Conservation (phyloP, 1,139 yeast genomes). For the Debaryomycetaceae sp. region DNA sequence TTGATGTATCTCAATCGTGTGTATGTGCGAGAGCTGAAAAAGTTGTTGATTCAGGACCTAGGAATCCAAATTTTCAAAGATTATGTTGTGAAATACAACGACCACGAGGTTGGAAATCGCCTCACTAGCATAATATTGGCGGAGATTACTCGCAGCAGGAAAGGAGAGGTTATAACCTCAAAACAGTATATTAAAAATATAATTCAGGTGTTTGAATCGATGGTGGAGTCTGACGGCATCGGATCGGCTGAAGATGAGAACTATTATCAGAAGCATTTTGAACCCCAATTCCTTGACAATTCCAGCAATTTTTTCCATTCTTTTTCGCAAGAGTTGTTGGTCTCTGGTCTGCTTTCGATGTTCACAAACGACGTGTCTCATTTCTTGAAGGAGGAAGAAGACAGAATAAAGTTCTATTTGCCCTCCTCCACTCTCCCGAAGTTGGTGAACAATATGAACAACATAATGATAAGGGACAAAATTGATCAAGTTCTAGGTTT, state of each 20-base stretch:
- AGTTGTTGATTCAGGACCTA: conserved; percentile 68
- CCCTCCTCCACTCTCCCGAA: conserved; percentile 55
- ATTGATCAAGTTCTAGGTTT: conserved; percentile 46
- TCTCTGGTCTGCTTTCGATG: conserved; percentile 41
- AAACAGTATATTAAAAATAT: conserved; percentile 58
- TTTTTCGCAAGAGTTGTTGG: conserved; percentile 42
- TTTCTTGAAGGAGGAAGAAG: conserved; percentile 58
- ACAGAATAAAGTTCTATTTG: conserved; percentile 51
- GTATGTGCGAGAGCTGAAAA: conserved; percentile 69
- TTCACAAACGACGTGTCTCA: conserved; percentile 54
- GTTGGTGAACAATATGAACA: conserved; percentile 54
- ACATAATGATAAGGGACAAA: conserved; percentile 59
- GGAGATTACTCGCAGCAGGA: conserved; percentile 59
- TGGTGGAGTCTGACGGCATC: conserved; percentile 38
- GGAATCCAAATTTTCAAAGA: conserved; percentile 63
- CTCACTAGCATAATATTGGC: conserved; percentile 50
- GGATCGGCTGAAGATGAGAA: conserved; percentile 43
- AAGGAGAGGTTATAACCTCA: conserved; percentile 56
- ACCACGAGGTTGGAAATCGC: conserved; percentile 49
- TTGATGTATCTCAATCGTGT: conserved; percentile 86
- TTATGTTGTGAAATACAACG: conserved; percentile 35
- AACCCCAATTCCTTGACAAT: conserved; percentile 55
- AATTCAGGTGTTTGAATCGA: conserved; percentile 66
- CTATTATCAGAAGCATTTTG: conserved; percentile 64
- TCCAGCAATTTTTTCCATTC: conserved; percentile 56